A percentile compares a stretch with the other conserved stretches of the same genome.
Conservation (phyloP, 208 protist genomes). For the Acanthamoeba healyi region DNA sequence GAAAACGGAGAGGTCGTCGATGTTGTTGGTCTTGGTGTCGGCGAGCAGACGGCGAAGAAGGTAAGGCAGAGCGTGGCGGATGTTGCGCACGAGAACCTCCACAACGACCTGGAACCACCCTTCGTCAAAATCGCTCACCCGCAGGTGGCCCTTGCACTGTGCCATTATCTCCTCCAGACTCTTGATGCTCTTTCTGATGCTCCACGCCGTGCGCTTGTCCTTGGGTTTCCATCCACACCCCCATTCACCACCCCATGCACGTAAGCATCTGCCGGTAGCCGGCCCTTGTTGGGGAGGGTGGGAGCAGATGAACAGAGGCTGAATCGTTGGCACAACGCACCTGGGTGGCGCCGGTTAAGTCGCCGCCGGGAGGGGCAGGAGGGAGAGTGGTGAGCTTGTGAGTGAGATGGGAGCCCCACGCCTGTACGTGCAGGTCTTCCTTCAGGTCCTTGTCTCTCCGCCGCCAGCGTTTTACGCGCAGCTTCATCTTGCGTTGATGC, state of each 20-base stretch:
- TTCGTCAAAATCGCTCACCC: not conserved
- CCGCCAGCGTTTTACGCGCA: constrained; percentile 1
- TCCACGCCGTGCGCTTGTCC: not conserved
- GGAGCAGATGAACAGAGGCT: not conserved
- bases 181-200: not conserved
- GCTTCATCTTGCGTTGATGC: not conserved
- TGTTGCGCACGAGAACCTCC: not conserved
- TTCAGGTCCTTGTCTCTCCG: not conserved
- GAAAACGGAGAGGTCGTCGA: constrained; percentile 25
- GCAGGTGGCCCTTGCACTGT: not conserved
- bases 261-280: no score
- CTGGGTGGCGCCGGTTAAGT: not conserved
- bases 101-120: not conserved
- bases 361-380: not conserved
- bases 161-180: not conserved
- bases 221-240: no score
- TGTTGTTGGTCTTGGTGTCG: not conserved
- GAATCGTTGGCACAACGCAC: not conserved
- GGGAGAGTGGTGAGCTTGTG: constrained; percentile 3
- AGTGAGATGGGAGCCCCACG: not conserved
- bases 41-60: not conserved
- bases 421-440: not conserved
- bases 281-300: no score
- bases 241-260: no score
- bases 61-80: not conserved